Conservation (phyloP, 1,284 basidiomycete genomes). For the Microbotryum violaceum region DNA sequence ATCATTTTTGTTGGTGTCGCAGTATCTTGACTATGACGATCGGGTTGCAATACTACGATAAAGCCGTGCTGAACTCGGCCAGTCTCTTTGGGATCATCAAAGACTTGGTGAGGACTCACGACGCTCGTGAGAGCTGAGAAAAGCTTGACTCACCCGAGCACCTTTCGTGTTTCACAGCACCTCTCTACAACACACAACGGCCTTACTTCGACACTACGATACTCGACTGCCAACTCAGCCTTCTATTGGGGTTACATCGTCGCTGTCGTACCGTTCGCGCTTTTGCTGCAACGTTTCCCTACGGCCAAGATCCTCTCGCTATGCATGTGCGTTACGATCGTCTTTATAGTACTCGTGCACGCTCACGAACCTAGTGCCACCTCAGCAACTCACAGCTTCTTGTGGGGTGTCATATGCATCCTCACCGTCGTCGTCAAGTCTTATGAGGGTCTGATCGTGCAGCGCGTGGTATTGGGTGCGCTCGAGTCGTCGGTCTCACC, state of each 20-base stretch:
- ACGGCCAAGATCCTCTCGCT: conserved; percentile 40
- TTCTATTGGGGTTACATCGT: conserved; percentile 46
- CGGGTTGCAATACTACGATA: conserved; percentile 47
- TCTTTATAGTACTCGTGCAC: background rate
- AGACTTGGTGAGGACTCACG: conserved; percentile 37
- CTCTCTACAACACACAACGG: conserved; percentile 38
- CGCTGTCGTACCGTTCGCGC: conserved; percentile 43
- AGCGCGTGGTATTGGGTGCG: conserved; percentile 46
- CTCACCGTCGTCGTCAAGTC: conserved; percentile 44
- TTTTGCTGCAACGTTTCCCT: conserved; percentile 45
- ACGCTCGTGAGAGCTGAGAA: background rate
- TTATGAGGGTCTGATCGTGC: conserved; percentile 46
- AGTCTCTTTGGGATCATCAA: conserved; percentile 48
- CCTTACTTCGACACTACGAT: conserved; percentile 39
- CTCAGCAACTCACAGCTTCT: conserved; percentile 29
- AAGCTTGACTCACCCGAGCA: background rate
- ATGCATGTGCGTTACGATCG: conserved; percentile 30
- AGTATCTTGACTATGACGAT: conserved; percentile 44
- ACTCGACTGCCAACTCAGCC: conserved; percentile 38
- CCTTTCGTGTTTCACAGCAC: conserved; percentile 5
- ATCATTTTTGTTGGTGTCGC: too few relatives aligned
- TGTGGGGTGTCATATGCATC: conserved; percentile 48
- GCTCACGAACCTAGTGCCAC: background rate
- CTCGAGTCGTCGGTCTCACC: conserved; percentile 46
- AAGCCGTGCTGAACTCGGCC: conserved; percentile 47